These are phyloP conservation scores for Purpureocillium takamizusanense DNA, from an alignment of 2,329 filamentous ascomycete genomes.

Conservation along the genomic window DNA sequence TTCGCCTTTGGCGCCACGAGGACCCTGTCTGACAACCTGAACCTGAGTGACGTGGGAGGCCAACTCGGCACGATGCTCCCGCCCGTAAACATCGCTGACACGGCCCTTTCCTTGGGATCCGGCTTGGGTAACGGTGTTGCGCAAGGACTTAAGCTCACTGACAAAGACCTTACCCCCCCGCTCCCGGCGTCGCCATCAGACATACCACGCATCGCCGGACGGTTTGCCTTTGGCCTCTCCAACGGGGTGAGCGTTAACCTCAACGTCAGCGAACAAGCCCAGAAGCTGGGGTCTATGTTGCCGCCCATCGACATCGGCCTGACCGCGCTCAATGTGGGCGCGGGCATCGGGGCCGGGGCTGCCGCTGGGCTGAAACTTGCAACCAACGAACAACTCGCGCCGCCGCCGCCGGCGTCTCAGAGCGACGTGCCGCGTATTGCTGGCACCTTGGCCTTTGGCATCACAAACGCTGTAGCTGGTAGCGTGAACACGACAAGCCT, in stretches of 20 bases:
- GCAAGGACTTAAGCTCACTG: too few relatives aligned
- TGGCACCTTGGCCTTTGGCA: slow-evolving; percentile 12
- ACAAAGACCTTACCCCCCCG: too few relatives aligned
- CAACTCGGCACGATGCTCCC: too few relatives aligned
- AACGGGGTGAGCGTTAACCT: too few relatives aligned
- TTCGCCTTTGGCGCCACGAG: slow-evolving; percentile 10
- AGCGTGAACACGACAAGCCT: slow-evolving; percentile 10
- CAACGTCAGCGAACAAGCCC: too few relatives aligned
- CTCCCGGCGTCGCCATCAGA: too few relatives aligned
- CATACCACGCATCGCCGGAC: too few relatives aligned
- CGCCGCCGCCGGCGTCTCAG: slow-evolving; percentile 2
- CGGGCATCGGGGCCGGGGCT: slow-evolving; percentile 9
- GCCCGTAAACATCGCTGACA: too few relatives aligned
- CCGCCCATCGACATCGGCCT: slow-evolving; percentile 6
- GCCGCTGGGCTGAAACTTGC: slow-evolving; percentile 10
- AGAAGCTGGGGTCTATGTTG: slow-evolving; percentile 3
- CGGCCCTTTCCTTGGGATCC: too few relatives aligned
- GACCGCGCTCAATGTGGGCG: slow-evolving; percentile 8
- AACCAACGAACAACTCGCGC: slow-evolving; percentile 4
- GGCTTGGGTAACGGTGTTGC: too few relatives aligned
- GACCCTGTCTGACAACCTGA: slow-evolving; percentile 8
- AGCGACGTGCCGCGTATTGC: slow-evolving; percentile 10
- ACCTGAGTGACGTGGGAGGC: too few relatives aligned
- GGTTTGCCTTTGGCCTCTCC: too few relatives aligned
- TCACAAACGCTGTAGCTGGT: slow-evolving; percentile 11